phyloP scores from a whole-genome alignment of 495 filamentous ascomycete species.

The Parathielavia appendiculata region DNA sequence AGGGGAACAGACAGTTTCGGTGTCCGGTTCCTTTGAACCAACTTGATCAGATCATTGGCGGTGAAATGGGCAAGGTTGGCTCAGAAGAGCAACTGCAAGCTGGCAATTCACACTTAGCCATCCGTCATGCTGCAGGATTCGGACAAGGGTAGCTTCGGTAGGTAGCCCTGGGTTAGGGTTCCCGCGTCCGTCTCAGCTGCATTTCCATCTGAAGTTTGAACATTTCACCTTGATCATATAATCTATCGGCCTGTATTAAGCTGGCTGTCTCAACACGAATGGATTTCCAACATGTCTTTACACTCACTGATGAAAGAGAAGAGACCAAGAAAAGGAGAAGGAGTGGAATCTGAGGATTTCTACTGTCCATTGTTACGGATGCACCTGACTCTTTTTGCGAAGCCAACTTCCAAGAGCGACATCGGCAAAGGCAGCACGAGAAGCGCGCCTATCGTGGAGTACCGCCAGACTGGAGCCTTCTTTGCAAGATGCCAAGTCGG shows the following conservation, averaged over 20 bases:
- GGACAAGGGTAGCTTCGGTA: background rate
- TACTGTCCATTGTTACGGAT: background rate
- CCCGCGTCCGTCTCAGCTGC: too few relatives aligned
- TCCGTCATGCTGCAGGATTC: conserved; percentile 3
- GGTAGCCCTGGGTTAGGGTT: background rate
- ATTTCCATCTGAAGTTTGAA: too few relatives aligned
- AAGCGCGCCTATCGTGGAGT: conserved; percentile 1
- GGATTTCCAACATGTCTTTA: too few relatives aligned
- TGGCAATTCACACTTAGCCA: conserved; percentile 16
- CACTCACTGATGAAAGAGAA: background rate
- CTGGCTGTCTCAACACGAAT: background rate
- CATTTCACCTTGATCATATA: background rate
- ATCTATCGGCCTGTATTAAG: too few relatives aligned
- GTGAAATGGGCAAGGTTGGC: background rate
- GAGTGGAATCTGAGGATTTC: background rate
- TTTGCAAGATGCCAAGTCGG: background rate
- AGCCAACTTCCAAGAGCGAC: conserved; percentile 2
- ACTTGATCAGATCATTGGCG: background rate
- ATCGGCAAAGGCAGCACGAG: background rate
- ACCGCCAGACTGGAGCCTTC: conserved; percentile 5
- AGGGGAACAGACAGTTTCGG: background rate
- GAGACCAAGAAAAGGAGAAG: background rate
- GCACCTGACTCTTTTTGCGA: background rate
- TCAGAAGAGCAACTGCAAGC: conserved; percentile 6
- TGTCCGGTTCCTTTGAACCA: background rate